phyloP scores from a whole-genome alignment of 2,329 filamentous ascomycete genomes.

The Aureobasidium sp. region DNA sequence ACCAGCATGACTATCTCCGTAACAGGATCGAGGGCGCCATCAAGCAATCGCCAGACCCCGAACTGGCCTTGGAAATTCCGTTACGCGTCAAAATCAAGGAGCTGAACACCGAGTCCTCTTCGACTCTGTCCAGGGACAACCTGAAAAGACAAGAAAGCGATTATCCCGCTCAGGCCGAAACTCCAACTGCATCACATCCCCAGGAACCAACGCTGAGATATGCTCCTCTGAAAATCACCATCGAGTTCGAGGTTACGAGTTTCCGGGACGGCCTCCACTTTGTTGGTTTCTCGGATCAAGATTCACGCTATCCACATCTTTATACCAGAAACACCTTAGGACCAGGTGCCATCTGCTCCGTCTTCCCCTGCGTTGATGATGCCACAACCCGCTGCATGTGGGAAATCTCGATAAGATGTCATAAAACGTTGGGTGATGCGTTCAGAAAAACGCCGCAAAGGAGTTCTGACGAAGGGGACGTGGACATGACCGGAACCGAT shows the following conservation, averaged over 20 bases:
- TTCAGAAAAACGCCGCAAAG: conserved; percentile 30
- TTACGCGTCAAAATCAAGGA: conserved; percentile 54
- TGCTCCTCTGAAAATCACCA: conserved; percentile 53
- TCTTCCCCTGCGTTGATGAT: conserved; percentile 92
- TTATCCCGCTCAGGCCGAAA: conserved; percentile 20
- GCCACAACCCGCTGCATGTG: conserved; percentile 71
- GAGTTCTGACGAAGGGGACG: conserved; percentile 19
- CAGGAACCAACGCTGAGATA: conserved; percentile 35
- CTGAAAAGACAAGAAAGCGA: conserved; percentile 26
- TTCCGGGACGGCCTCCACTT: conserved; percentile 87
- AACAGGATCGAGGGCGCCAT: conserved; percentile 54
- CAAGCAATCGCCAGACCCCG: conserved; percentile 44
- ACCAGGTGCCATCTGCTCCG: conserved; percentile 69
- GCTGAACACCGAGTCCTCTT: conserved; percentile 39
- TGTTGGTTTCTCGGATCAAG: conserved; percentile 71
- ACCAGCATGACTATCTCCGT: conserved; percentile 69
- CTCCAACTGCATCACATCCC: conserved; percentile 20
- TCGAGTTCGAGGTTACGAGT: conserved; percentile 68
- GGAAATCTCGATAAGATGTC: conserved; percentile 80
- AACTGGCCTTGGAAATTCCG: conserved; percentile 51
- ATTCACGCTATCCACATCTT: conserved; percentile 78
- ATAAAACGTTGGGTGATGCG: conserved; percentile 75
- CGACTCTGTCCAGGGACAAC: conserved; percentile 34
- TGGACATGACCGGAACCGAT: conserved; percentile 31
- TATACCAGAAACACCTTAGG: conserved; percentile 78